Evolutionary conservation across 169 alveolate species (phyloP), one percentile per base, ranked within the genome.

Genomic region (Babesia ovis): DNA sequence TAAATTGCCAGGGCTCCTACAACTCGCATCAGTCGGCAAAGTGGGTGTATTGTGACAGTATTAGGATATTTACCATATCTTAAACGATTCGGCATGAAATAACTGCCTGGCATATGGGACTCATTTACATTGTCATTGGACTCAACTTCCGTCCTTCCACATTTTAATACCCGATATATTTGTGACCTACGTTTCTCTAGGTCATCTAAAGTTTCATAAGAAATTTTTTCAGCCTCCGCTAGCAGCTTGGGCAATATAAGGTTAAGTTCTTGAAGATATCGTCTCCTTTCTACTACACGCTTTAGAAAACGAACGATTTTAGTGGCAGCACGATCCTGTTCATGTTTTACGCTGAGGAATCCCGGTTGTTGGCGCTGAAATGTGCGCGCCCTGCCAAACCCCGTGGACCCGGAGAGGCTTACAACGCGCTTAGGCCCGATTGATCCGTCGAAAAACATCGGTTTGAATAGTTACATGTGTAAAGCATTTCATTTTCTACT

Each of bases 331-430:
- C 74, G 74, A 3, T 64, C 74, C 14, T 20, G 59, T n/a, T 64
- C 74, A 0, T 32, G 43, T 22, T 48, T 41, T n/a, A 48, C 11
- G 23, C 48, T 18, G 29, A 29, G 61, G 62, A 64, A 64, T 34
- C 53, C 74, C 1, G 23, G 8, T 18, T 20, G 62, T n/a, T 31
- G 11, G 2, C 74, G 48, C 4, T 27, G 31, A 4, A 29, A 2
- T n/a, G 55, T 35, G 53, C 39, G 37, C 20, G 45, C 6, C 35
- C 50, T 25, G 35, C 60, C 66, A 23, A 41, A 22, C 46, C 53
- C 62, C 16, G 86, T 68, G 35, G 86, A 57, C 37, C 86, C 86
- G n/a, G 86, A 79, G n/a, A 79, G 82, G 53, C 86, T 53, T 1
- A 79, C 66, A 41, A 79, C 86, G 39, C 86, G 61, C n/a, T 25